These are phyloP conservation scores for Tetragonia tetragonoides DNA, from an alignment of 148 eudicot genomes.

Conservation along the genomic window DNA sequence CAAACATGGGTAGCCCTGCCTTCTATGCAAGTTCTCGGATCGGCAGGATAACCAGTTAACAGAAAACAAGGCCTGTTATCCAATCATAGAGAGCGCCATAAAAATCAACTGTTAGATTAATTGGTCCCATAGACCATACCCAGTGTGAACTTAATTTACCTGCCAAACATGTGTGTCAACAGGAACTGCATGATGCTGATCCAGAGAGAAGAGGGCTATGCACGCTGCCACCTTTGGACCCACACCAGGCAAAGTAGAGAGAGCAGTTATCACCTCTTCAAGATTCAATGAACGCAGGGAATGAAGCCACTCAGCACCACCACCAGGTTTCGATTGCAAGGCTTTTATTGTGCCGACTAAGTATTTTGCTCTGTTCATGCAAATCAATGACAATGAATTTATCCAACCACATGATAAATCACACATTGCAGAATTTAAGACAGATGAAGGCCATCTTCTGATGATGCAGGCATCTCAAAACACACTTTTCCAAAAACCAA, in stretches of 20 bases:
- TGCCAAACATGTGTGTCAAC: constrained; percentile 96
- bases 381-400: neutral
- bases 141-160: constrained; percentile 32
- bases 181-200: constrained; percentile 97
- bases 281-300: constrained; percentile 70
- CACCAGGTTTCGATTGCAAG: constrained; percentile 69
- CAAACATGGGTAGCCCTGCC: neutral
- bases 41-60: neutral
- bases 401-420: neutral
- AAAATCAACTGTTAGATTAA: neutral
- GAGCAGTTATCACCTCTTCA: constrained; percentile 59
- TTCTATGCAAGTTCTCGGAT: neutral
- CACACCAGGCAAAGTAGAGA: constrained; percentile 79
- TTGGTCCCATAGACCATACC: neutral
- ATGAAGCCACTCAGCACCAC: constrained; percentile 82
- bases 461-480: neutral
- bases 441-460: neutral
- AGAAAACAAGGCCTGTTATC: neutral
- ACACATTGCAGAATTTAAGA: neutral
- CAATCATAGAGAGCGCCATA: neutral
- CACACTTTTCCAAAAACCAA: neutral
- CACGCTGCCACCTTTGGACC: constrained; percentile 99
- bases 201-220: constrained; percentile 89
- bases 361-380: constrained; percentile 76
- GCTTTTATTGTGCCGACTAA: constrained; percentile 66